A percentile compares a stretch with the other conserved stretches of the same genome.
Conservation (phyloP, 257 asterid genomes). For the Solanum pimpinellifolium region DNA sequence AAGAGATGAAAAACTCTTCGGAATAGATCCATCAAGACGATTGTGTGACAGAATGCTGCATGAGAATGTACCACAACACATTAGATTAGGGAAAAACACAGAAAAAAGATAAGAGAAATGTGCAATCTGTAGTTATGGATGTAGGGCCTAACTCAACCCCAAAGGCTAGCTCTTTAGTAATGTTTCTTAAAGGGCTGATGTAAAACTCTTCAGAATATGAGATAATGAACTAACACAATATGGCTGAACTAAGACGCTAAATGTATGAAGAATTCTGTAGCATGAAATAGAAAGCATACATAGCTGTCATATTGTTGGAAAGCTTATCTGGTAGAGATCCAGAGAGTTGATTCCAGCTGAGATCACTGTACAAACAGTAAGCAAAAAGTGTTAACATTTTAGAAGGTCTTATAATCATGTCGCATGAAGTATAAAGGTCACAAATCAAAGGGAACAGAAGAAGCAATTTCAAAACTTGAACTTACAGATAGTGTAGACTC, state of each 20-base stretch:
- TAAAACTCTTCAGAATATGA: neutral
- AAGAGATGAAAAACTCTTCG: slow-evolving; percentile 63
- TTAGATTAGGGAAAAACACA: neutral
- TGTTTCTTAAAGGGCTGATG: neutral
- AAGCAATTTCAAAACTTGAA: neutral
- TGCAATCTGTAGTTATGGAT: neutral
- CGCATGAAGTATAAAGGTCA: neutral
- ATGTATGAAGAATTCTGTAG: neutral
- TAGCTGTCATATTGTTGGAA: slow-evolving; percentile 59
- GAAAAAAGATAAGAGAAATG: neutral
- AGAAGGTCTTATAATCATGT: neutral
- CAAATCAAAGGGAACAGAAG: neutral
- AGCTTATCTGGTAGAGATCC: slow-evolving; percentile 49
- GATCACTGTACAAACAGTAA: slow-evolving; percentile 24
- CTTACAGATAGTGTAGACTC: slow-evolving; percentile 28
- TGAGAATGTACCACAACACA: neutral
- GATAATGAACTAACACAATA: neutral
- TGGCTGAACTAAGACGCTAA: neutral
- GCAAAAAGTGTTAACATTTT: neutral
- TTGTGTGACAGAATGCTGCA: slow-evolving; percentile 77
- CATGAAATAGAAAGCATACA: slow-evolving; percentile 34
- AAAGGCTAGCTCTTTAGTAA: neutral
- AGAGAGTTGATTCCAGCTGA: slow-evolving; percentile 32
- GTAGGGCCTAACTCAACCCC: neutral
- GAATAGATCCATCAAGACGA: slow-evolving; percentile 65